A percentile compares a stretch with the other conserved stretches of the same genome.
Conservation (phyloP, 2,329 filamentous ascomycete genomes). For the Claviceps humidiphila region DNA sequence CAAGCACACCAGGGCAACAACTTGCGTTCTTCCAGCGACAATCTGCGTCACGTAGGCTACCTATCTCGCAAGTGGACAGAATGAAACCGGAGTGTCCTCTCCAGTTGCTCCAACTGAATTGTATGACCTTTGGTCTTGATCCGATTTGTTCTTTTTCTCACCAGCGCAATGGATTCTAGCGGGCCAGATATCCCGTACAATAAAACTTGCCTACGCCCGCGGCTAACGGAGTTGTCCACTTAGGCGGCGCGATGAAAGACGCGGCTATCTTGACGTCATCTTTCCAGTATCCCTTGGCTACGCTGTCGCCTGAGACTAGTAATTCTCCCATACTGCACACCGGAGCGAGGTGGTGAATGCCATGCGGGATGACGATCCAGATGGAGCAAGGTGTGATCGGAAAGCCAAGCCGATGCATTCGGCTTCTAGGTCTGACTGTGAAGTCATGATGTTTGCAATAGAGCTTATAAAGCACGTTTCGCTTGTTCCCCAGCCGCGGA, state of each 20-base stretch:
- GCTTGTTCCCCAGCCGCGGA: slow-evolving; percentile 1
- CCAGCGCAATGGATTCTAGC: background rate
- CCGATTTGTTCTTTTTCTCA: background rate
- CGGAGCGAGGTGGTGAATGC: slow-evolving; percentile 11
- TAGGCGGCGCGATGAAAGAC: slow-evolving; percentile 9
- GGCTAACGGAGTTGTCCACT: slow-evolving; percentile 9
- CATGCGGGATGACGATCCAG: slow-evolving; percentile 3
- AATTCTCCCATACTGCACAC: slow-evolving; percentile 19
- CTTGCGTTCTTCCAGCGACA: background rate
- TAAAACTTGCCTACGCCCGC: background rate
- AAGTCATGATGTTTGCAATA: background rate
- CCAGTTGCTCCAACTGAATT: background rate
- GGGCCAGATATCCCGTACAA: slow-evolving; percentile 1
- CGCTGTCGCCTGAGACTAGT: slow-evolving; percentile 16
- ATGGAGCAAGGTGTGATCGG: background rate
- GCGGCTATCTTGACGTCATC: slow-evolving; percentile 24
- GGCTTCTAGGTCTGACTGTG: background rate
- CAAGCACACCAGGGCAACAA: slow-evolving; percentile 2
- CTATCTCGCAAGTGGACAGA: background rate
- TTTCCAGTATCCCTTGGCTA: slow-evolving; percentile 26
- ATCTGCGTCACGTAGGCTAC: slow-evolving; percentile 2
- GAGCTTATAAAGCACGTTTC: background rate
- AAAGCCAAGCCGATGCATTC: background rate
- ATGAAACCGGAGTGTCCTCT: background rate
- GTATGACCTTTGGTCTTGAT: slow-evolving; percentile 1